Base-by-base conservation (phyloP, 148 eudicot genomes). In the Agrostemma githago region DNA sequence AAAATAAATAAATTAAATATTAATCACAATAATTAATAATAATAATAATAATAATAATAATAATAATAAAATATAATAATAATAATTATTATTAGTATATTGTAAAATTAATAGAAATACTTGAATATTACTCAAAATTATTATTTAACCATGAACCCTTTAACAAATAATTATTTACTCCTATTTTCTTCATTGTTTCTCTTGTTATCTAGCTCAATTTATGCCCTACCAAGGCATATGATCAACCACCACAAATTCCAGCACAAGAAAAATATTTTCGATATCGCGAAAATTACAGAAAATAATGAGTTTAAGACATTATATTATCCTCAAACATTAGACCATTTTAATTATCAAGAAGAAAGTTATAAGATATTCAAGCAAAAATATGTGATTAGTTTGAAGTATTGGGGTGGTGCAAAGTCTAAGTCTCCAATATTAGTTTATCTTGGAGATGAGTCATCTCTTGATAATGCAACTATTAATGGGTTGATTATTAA, bases 341-440 rank as follows among this genome's bases (percentile, higher is more conserved):
- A 79, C 54, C 82, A 79, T 43, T 79, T 79, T 65, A 74, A 74
- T 66, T 79, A 79, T 44, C 82, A 65, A 21, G 79, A 68, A 9
- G 42, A 79, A 64, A 74, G 76, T 75, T 79, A 79, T 53, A 26
- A 21, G 34, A 64, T 10, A 65, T 79, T 79, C 53, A 64, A 79
- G 2, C 79, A 75, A 71, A 79, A 79, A 43, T 79, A 79, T 21
- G 11, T 79, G 19, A 65, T 75, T 1, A 41, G 48, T 46, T 71
- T n/a, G n/a, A 61, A 75, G 71, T 6, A 75, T 19, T 79, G 82
- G 79, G 79, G 82, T 40, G 75, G 82, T 43, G 72, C 78, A 15
- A 74, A 75, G 62, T 58, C 56, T 3, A 71, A 75, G 26, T 56
- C 75, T 4, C 79, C 82, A 37, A 70, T 79, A n/a, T 42, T 79